Evolutionary conservation across 768 basidiomycete genomes (phyloP), one percentile per base, ranked within the genome.

Genomic region (Amylocystis lapponica): DNA sequence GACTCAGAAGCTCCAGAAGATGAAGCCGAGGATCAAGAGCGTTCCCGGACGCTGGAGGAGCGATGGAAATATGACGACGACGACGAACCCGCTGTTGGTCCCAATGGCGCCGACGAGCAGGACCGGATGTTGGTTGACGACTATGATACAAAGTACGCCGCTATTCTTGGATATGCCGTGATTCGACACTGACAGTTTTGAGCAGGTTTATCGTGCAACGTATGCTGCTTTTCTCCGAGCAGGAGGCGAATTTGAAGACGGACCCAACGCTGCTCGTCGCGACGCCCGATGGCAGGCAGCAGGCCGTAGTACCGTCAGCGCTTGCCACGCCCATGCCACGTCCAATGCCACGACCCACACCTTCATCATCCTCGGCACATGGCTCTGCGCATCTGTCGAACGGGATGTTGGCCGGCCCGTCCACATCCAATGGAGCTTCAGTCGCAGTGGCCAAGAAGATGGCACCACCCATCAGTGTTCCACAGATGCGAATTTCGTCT

Each of bases 61-160:
- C 74, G 74, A 27, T 90, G 85, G 85, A 67, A 69, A 41, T 88
- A 75, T 47, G 86, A 89, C 51, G 54, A 63, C 6, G 84, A 88
- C 43, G 83, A 86, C 48, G 62, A 54, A 5, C 78, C 81, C 12
- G 60, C 72, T 0, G 62, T 72, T 45, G 79, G 73, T 4, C 71
- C 77, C 3, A 71, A 74, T 36, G 81, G 83, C 10, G 46, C 72
- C 4, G 85, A 88, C 13, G 86, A 87, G 55, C 76, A 81, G 36
- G 77, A 82, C 44, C 71, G 86, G 7, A 59, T 74, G 0, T 62
- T 89, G n/a, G 58, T 88, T 7, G 86, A 90, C 50, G 87, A 89
- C 46, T 85, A 73, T 49, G 73, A 78, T 36, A 59, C 76, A 5
- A 71, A 74, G 78, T 70, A 29, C 62, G 57, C 52, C 4, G 27